A percentile compares a stretch with the other conserved stretches of the same genome.
Conservation (phyloP, 2,329 filamentous ascomycete species). For the Colletotrichum magnum region DNA sequence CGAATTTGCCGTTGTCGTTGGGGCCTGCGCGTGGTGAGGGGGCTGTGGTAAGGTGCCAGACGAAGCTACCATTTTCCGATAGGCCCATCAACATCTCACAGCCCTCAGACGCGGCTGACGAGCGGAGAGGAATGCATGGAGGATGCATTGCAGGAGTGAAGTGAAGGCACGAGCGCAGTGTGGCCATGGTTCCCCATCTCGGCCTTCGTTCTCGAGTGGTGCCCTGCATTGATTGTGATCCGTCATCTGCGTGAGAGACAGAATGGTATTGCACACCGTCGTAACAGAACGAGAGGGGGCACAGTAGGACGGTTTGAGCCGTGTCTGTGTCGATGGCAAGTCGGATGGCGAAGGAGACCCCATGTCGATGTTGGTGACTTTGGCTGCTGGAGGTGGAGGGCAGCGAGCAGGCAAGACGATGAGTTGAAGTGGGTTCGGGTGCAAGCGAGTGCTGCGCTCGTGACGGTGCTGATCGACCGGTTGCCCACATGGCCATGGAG, state of each 20-base stretch:
- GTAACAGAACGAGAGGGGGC: conserved; percentile 13
- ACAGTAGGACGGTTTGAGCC: conserved; percentile 10
- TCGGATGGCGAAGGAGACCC: conserved; percentile 4
- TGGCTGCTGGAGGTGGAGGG: neutral
- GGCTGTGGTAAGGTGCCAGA: conserved; percentile 3
- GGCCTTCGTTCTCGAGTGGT: too few relatives aligned
- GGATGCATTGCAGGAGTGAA: too few relatives aligned
- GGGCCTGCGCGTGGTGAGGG: neutral
- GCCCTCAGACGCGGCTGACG: neutral
- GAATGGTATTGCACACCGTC: conserved; percentile 10
- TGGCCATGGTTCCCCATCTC: too few relatives aligned
- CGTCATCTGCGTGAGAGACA: neutral
- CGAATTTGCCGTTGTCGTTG: conserved; percentile 6
- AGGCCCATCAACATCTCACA: conserved; percentile 21
- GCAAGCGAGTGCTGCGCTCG: conserved; percentile 20
- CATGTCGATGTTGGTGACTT: neutral
- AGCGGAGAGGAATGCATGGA: too few relatives aligned
- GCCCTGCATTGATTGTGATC: too few relatives aligned
- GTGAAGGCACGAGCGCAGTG: too few relatives aligned
- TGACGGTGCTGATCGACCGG: conserved; percentile 23
- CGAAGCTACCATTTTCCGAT: conserved; percentile 17
- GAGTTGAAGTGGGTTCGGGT: conserved; percentile 15
- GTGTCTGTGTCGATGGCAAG: conserved; percentile 11
- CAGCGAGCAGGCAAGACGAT: neutral
- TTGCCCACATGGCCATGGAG: conserved; percentile 19